Evolutionary conservation across 495 filamentous ascomycete species (phyloP).

Genomic region (Daldinia loculata): DNA sequence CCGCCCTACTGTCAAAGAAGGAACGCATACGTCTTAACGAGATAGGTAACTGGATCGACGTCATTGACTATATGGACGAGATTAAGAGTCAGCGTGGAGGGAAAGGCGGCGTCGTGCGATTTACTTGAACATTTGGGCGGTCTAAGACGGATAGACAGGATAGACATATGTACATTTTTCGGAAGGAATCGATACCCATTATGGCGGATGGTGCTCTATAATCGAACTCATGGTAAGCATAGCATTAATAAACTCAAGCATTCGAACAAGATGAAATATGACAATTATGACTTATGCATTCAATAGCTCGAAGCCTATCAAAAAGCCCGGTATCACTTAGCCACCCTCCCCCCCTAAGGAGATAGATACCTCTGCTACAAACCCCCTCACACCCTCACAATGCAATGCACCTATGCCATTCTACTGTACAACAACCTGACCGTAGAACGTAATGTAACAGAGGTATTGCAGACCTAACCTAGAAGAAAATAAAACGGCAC

Average conservation of each 20-base stretch:
- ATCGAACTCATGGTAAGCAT: not conserved
- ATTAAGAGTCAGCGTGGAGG: conserved; percentile 45
- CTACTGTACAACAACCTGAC: conserved; percentile 34
- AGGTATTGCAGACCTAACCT: conserved; percentile 25
- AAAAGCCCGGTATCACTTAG: conserved; percentile 3
- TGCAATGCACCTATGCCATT: conserved; percentile 23
- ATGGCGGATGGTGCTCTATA: not conserved
- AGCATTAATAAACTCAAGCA: not conserved
- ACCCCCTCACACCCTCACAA: conserved; percentile 12
- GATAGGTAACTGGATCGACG: conserved; percentile 62
- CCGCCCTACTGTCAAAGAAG: conserved; percentile 59
- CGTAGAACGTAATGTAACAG: conserved; percentile 12
- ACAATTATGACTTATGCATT: conserved; percentile 19
- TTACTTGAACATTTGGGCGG: not conserved
- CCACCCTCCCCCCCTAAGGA: not conserved
- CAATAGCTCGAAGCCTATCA: conserved; percentile 7
- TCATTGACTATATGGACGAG: conserved; percentile 69
- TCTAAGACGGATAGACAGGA: not conserved
- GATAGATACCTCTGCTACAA: conserved; percentile 16
- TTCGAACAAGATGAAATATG: too few relatives aligned
- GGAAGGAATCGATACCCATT: not conserved
- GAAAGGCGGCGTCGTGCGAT: conserved; percentile 22
- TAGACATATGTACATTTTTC: not conserved
- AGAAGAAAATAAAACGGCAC: conserved; percentile 10
- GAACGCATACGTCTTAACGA: conserved; percentile 61